Evolutionary conservation across 345 rosid genomes (phyloP), one percentile per base, ranked within the genome.

Genomic region (Rubroshorea leprosula): DNA sequence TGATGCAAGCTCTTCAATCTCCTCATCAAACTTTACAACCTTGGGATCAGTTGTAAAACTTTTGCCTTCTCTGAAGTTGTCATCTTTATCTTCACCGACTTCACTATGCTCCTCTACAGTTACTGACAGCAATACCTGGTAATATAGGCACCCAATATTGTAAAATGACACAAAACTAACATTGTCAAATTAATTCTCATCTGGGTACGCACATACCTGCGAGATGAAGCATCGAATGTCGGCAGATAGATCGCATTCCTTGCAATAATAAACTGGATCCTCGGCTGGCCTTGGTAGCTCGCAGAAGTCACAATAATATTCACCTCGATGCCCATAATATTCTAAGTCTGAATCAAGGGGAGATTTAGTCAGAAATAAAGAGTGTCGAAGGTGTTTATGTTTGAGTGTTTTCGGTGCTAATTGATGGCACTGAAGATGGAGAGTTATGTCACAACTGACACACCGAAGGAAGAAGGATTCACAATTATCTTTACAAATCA

Each of bases 401-500:
- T 17, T 17, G 9, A 58, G 25, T 12, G 23, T 45, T 46, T 26
- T 19, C 1, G 63, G 54, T 20, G 23, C n/a, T 6, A 54, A 59
- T 10, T 20, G 54, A 20, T 48, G 52, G 54, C 63, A 59, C 26
- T 29, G 29, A 26, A 48, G 23, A 49, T 59, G 54, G 8, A 27
- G 35, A 16, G 2, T 29, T 18, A 49, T 39, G 4, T 0, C 12
- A 25, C 62, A 58, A 0, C 5, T 11, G n/a, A 45, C 26, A 14
- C 62, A 58, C 6, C 35, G 62, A 17, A 58, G 19, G 62, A 45
- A 18, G 41, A 27, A 17, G 14, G 8, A 44, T 18, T 45, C 20
- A 5, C 23, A 49, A 0, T 11, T 0, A 0, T 12, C 2, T 2
- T 5, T 0, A 19, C 26, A 46, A 5, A 58, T 11, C 17, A 11